These are phyloP conservation scores for Lipomyces orientalis DNA, from an alignment of 805 yeast genomes.

Conservation along the genomic window DNA sequence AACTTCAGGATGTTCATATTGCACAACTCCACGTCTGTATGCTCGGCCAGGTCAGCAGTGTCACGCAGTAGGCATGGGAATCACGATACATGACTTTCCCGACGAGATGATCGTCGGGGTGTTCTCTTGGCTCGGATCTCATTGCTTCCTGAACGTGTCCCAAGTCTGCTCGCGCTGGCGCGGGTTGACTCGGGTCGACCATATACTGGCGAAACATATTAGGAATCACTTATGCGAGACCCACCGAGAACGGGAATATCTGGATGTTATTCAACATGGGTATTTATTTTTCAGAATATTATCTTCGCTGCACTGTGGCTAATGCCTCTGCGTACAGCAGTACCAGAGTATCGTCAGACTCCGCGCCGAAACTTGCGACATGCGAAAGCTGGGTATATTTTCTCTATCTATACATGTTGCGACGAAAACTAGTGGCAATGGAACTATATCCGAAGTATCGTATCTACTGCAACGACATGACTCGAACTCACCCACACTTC, in stretches of 20 bases:
- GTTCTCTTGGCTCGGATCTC: constrained; percentile 24
- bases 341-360: not conserved
- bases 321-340: not conserved
- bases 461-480: not conserved
- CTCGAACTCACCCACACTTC: constrained; percentile 20
- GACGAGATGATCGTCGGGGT: constrained; percentile 20
- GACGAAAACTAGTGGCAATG: constrained; percentile 25
- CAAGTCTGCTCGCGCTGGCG: constrained; percentile 30
- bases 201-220: constrained; percentile 29
- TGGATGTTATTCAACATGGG: constrained; percentile 18
- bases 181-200: constrained; percentile 9
- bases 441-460: constrained; percentile 10
- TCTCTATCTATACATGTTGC: constrained; percentile 25
- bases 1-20: too few relatives aligned
- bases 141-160: constrained; percentile 23
- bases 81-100: constrained; percentile 19
- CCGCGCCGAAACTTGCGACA: not conserved
- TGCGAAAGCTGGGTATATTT: constrained; percentile 13
- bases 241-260: constrained; percentile 9
- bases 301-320: not conserved
- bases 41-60: not conserved
- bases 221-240: constrained; percentile 16
- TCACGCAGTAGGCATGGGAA: not conserved
- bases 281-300: constrained; percentile 2
- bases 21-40: not conserved